phyloP scores from a whole-genome alignment of 441 rosid genomes.

The Flueggea neowawraea region DNA sequence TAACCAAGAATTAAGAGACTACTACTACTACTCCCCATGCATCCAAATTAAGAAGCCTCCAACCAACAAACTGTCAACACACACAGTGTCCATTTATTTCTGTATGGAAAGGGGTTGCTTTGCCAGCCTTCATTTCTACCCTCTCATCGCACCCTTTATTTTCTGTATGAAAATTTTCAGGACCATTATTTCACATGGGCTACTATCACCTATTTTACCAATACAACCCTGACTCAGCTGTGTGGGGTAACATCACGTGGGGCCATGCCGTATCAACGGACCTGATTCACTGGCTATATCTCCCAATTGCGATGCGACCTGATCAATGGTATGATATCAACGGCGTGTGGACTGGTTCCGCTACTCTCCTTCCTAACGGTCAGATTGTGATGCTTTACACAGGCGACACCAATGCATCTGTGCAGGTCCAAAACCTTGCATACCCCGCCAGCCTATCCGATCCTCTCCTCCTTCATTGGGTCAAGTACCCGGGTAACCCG shows the following conservation, averaged over 20 bases:
- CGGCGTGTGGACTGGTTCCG: conserved; percentile 97
- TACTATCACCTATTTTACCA: conserved; percentile 97
- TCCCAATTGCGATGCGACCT: conserved; percentile 80
- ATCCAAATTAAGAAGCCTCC: too few relatives aligned
- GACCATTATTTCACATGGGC: conserved; percentile 86
- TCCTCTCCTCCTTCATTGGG: conserved; percentile 85
- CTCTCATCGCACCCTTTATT: too few relatives aligned
- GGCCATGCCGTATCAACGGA: conserved; percentile 95
- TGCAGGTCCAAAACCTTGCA: conserved; percentile 92
- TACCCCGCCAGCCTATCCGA: conserved; percentile 78
- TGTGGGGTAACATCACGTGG: conserved; percentile 96
- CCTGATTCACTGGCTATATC: conserved; percentile 80
- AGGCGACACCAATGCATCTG: conserved; percentile 59
- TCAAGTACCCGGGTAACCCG: conserved; percentile 70
- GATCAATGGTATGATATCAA: conserved; percentile 83
- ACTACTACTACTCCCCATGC: too few relatives aligned
- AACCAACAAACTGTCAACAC: too few relatives aligned
- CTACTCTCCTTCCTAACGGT: conserved; percentile 77
- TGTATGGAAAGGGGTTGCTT: too few relatives aligned
- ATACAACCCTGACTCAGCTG: conserved; percentile 78
- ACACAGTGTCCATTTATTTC: too few relatives aligned
- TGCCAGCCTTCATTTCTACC: too few relatives aligned
- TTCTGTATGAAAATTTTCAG: conserved; percentile 24
- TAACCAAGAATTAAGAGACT: too few relatives aligned
- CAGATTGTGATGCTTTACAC: conserved; percentile 80